These are phyloP conservation scores for Gamsiella multidivaricata DNA, from an alignment of 192 early-diverging fungal genomes.

Conservation along the genomic window DNA sequence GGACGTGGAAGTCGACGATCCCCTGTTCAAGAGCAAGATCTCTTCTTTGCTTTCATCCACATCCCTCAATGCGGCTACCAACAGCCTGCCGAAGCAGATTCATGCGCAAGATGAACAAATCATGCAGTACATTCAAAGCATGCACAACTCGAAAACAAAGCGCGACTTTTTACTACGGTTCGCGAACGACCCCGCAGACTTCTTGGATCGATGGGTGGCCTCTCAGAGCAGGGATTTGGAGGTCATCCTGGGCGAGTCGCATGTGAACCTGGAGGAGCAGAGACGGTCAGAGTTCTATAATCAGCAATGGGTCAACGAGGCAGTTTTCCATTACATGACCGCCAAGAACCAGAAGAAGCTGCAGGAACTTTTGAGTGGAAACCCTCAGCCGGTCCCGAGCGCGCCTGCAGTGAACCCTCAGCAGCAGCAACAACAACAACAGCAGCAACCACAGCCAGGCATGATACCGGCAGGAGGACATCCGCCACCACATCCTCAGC, in stretches of 20 bases:
- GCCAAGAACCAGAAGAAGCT: constrained; percentile 66
- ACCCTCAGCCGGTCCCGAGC: constrained; percentile 7
- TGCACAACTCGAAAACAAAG: constrained; percentile 90
- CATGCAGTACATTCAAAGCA: constrained; percentile 80
- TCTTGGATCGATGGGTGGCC: constrained; percentile 93
- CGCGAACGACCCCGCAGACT: constrained; percentile 85
- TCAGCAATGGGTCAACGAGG: constrained; percentile 86
- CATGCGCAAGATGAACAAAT: constrained; percentile 63
- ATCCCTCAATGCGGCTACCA: constrained; percentile 46
- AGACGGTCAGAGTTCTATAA: constrained; percentile 78
- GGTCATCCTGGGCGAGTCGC: constrained; percentile 77
- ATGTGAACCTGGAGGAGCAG: constrained; percentile 80
- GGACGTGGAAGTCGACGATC: constrained; percentile 89
- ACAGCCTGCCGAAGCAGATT: constrained; percentile 55
- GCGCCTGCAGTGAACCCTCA: too few species aligned
- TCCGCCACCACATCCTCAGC: constrained; percentile 6
- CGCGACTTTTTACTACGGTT: constrained; percentile 94
- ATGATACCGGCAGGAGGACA: constrained; percentile 13
- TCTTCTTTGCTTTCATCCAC: constrained; percentile 60
- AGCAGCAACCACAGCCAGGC: constrained; percentile 4
- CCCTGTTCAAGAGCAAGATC: constrained; percentile 68
- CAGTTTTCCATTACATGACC: constrained; percentile 89
- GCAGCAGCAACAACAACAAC: too few species aligned
- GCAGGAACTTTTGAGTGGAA: constrained; percentile 41
- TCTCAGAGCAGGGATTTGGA: constrained; percentile 94